A percentile compares a stretch with the other conserved stretches of the same genome.
Evolutionary conservation across 2,329 filamentous ascomycete species (phyloP).

Genomic region (Verticillium tricorpus): DNA sequence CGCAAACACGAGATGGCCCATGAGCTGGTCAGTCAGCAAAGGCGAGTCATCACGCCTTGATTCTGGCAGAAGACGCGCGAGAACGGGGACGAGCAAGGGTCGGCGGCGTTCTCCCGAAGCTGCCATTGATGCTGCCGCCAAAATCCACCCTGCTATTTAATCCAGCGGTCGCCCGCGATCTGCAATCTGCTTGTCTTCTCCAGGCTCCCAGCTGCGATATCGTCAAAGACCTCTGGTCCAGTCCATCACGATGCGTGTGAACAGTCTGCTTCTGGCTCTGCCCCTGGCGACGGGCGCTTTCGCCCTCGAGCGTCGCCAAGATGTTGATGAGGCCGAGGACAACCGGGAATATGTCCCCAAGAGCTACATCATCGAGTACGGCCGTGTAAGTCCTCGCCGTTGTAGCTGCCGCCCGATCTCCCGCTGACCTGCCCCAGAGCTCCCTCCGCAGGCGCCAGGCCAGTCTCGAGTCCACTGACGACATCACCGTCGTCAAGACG

Average conservation of each 20-base stretch:
- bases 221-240: background rate
- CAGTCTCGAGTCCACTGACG: conserved; percentile 1
- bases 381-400: background rate
- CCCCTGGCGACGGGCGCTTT: conserved; percentile 1
- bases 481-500: conserved; percentile 5
- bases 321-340: conserved; percentile 2
- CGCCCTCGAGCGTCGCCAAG: conserved; percentile 1
- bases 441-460: background rate
- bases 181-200: background rate
- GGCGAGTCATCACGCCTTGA: background rate
- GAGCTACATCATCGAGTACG: conserved; percentile 11
- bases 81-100: background rate
- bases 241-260: conserved; percentile 1
- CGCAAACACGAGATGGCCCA: background rate
- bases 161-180: background rate
- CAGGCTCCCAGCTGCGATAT: background rate
- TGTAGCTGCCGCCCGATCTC: background rate
- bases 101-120: background rate
- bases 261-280: conserved; percentile 2
- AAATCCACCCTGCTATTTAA: background rate
- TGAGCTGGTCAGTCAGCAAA: background rate
- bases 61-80: background rate
- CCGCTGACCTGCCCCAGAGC: background rate
- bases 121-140: background rate
- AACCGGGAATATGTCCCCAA: background rate